Evolutionary conservation across 305 asterid genomes (phyloP), one percentile per base, ranked within the genome.

Genomic region (Fraxinus angustifolia): DNA sequence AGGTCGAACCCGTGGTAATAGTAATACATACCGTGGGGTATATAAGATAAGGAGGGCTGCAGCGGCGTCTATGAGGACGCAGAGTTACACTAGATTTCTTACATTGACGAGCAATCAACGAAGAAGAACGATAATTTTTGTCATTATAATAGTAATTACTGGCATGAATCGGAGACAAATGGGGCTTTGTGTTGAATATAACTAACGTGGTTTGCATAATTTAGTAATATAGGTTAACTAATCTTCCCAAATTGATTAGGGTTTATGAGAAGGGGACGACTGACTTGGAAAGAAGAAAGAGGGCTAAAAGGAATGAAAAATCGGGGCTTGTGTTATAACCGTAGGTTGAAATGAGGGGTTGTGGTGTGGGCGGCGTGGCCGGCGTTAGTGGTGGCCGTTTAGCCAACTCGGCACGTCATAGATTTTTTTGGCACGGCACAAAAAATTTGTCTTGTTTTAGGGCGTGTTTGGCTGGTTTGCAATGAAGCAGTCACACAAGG

Each of bases 141-240:
- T 75, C 75, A 11, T 76, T 53, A 33, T 58, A 30, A 26, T 71
- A 73, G 42, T 70, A 50, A 84, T 30, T 81, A 74, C 73, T 88
- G 73, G 84, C 82, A 74, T 88, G 91, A 87, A 89, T 82, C 65
- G 93, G 91, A 73, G 92, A 89, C 84, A 91, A 76, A 26, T 86
- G 80, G 50, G 96, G 97, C 62, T 91, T 92, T 3, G 96, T 84
- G 82, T 87, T 88, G 90, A 90, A 89, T 78, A 86, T 76, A 80
- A 86, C 84, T 48, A 90, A 83, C 78, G 93, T 86, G 80, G 90
- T 82, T 88, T 94, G 99, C 99, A 95, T 95, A 82, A 77, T 87
- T 38, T 7, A 72, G 73, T 56, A 33, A 58, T 38, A 82, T 31
- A 75, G 58, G 79, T 67, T 8, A 72, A 78, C n/a, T 42, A 76